These are phyloP conservation scores for Phoma sp. DNA, from an alignment of 2,329 filamentous ascomycete genomes.

Conservation along the genomic window DNA sequence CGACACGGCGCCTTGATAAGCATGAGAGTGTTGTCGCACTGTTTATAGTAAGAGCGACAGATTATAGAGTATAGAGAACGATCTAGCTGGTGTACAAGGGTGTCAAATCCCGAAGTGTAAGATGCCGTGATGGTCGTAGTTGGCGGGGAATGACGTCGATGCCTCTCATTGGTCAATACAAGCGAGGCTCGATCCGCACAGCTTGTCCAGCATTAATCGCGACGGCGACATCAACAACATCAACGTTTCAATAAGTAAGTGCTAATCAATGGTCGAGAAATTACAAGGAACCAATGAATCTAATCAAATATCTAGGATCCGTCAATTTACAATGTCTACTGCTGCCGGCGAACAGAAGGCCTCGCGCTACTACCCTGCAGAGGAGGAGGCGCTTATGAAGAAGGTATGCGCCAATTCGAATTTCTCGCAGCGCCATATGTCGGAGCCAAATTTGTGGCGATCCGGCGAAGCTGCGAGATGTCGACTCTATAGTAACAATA, in stretches of 20 bases:
- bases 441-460: neutral
- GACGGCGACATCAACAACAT: constrained; percentile 28
- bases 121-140: too few species aligned
- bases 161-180: constrained; percentile 7
- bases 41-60: too few species aligned
- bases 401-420: constrained; percentile 72
- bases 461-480: neutral
- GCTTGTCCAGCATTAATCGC: constrained; percentile 19
- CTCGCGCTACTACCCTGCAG: constrained; percentile 96
- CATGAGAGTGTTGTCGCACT: too few species aligned
- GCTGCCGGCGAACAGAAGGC: constrained; percentile 69
- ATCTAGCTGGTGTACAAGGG: too few species aligned
- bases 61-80: too few species aligned
- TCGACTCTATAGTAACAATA: constrained; percentile 15
- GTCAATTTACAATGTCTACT: constrained; percentile 27
- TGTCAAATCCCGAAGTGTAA: too few species aligned
- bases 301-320: constrained; percentile 12
- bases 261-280: neutral
- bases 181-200: constrained; percentile 28
- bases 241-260: constrained; percentile 4
- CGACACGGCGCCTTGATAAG: too few species aligned
- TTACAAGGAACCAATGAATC: neutral
- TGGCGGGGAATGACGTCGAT: constrained; percentile 6
- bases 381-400: constrained; percentile 87
- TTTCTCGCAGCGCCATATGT: neutral